Percentiles rank a stretch among this genome's conserved stretches.
Evolutionary conservation across 176 grass and related monocot species (phyloP).

Genomic region (Alloteropsis semialata): DNA sequence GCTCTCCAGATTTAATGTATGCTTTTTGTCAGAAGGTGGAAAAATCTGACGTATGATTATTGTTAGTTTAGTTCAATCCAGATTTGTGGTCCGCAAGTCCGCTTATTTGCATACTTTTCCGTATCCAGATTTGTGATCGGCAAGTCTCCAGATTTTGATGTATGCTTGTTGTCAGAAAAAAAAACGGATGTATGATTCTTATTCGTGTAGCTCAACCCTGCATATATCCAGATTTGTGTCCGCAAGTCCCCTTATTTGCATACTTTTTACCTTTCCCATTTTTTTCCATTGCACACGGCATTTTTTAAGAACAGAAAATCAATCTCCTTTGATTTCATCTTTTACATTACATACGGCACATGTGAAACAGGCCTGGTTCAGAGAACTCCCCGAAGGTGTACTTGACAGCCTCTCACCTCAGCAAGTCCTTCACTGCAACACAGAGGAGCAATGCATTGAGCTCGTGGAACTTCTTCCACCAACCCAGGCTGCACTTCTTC

Average conservation of each 20-base stretch:
- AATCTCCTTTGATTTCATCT: not conserved
- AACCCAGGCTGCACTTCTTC: slow-evolving; percentile 78
- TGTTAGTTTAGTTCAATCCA: slow-evolving; percentile 5
- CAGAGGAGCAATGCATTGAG: slow-evolving; percentile 76
- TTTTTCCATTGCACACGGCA: no score
- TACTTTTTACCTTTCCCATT: no score
- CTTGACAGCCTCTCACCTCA: slow-evolving; percentile 84
- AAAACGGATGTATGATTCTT: no score
- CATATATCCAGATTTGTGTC: no score
- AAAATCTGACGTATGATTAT: not conserved
- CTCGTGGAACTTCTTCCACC: slow-evolving; percentile 64
- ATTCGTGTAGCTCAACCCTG: no score
- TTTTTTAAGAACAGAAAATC: no score
- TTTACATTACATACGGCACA: slow-evolving; percentile 2
- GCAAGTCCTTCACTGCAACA: slow-evolving; percentile 86
- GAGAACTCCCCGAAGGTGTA: slow-evolving; percentile 89
- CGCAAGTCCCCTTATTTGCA: no score
- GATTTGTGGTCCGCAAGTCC: not conserved
- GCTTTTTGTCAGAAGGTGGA: not conserved
- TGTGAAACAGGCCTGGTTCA: slow-evolving; percentile 77
- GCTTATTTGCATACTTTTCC: not conserved
- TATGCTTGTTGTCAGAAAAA: no score
- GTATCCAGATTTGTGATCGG: no score
- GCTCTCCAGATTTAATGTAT: not conserved
- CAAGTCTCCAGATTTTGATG: no score